Base-by-base conservation (phyloP, 1,284 basidiomycete species). In the Rhodotorula sp. region DNA sequence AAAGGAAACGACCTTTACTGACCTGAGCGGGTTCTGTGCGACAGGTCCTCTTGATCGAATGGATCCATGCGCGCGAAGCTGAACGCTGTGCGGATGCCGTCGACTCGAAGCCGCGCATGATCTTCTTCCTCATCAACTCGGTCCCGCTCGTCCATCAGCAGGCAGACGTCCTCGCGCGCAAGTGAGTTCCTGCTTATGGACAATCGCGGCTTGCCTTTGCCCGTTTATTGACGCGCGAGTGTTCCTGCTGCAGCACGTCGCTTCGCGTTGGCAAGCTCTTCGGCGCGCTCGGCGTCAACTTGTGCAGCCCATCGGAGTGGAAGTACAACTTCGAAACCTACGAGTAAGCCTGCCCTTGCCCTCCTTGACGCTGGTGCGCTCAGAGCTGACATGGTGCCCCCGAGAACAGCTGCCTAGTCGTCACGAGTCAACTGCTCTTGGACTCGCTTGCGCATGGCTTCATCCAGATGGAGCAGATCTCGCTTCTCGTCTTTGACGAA, bases 111-210 rank as follows among this genome's bases (percentile, higher is more conserved):
- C 18, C 24, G 49, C 60, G 66, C 14, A 70, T 75, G 46, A 66
- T 69, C 44, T 67, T 70, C 64, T 75, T 75, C 62, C 68, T 75
- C 48, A 70, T 67, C 2, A 61, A 69, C 29, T 67, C 66, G 22
- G 69, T 72, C 22, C 73, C 73, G 24, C 63, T 75, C n/a, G 73
- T 69, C 2, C 67, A 70, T 30, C 73, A 75, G 55, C 73, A 75
- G 30, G 68, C 70, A 3, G 53, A 68, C 42, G 59, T 60, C 7
- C 63, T 75, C 49, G 66, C 64, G 2, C 51, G 53, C 64, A 70
- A 65, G 68, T 69, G 15, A 4, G 63, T 53, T 17, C 26, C 20
- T 5, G 22, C 14, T 0, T 5, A 20, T 20, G 30, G 1, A 6
- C 2, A 1, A 20, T 20, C 4, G 55, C 14, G 8, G 3, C 10